phyloP scores from a whole-genome alignment of 768 basidiomycete genomes.

The Suillus fuscotomentosus region DNA sequence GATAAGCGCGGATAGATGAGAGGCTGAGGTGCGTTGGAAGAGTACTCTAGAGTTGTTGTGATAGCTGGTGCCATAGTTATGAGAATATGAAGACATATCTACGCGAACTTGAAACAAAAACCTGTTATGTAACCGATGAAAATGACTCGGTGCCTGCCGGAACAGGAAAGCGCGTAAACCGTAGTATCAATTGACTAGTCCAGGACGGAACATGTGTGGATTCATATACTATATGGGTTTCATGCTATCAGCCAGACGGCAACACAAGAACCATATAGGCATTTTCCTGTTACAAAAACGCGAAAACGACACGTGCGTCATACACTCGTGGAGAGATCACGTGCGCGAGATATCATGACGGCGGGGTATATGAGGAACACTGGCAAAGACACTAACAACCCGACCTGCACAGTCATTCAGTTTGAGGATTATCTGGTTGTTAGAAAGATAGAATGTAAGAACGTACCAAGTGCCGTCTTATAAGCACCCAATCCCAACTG shows the following conservation, averaged over 20 bases:
- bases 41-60: conserved; percentile 64
- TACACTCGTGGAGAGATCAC: background rate
- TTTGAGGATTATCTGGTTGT: background rate
- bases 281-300: background rate
- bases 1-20: conserved; percentile 66
- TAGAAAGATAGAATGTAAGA: background rate
- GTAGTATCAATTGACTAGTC: background rate
- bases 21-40: conserved; percentile 67
- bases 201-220: background rate
- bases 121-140: background rate
- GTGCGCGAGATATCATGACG: conserved; percentile 1
- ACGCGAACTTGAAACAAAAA: background rate
- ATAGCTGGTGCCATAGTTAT: conserved; percentile 28
- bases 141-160: conserved; percentile 4
- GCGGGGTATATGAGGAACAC: background rate
- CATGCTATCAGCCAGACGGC: background rate
- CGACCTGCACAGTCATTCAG: background rate
- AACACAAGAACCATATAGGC: background rate
- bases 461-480: background rate
- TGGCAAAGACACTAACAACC: background rate
- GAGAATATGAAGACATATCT: background rate
- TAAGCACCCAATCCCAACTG: background rate
- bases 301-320: background rate
- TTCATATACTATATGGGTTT: background rate
- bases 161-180: background rate